These are phyloP conservation scores for Coelastrella sp. DNA, from an alignment of 139 green algal genomes.

Conservation along the genomic window DNA sequence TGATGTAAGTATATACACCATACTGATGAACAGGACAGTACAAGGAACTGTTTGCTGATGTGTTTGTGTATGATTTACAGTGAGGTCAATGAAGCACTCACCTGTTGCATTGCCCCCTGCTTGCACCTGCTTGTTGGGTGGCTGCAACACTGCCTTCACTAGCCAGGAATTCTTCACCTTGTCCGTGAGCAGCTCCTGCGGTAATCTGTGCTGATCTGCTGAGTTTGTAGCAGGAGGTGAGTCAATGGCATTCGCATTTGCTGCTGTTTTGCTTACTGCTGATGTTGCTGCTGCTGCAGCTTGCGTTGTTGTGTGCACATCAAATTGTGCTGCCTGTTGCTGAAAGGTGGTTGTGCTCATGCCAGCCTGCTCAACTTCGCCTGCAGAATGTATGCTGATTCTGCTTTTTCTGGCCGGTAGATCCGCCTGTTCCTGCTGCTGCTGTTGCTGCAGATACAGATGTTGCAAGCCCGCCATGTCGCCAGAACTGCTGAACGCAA, in stretches of 20 bases:
- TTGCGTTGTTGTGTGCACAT: too few species aligned
- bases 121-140: neutral
- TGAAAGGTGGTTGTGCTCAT: neutral
- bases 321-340: neutral
- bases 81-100: too few species aligned
- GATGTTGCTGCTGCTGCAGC: neutral
- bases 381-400: neutral
- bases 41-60: too few species aligned
- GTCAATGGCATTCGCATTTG: neutral
- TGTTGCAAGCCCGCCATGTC: neutral
- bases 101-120: too few species aligned
- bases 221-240: neutral
- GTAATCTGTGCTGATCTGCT: neutral
- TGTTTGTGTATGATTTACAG: too few species aligned
- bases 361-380: neutral
- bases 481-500: neutral
- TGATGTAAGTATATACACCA: too few species aligned
- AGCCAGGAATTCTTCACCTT: constrained; percentile 40
- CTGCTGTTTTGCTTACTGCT: neutral
- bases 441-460: neutral
- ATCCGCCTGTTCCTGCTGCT: neutral
- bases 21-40: too few species aligned
- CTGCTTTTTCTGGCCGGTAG: neutral
- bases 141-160: constrained; percentile 27
- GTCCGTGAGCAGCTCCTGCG: neutral